Percentiles rank a stretch among this genome's conserved stretches.
phyloP scores from a whole-genome alignment of 306 rosid species.

The Myrica gale region DNA sequence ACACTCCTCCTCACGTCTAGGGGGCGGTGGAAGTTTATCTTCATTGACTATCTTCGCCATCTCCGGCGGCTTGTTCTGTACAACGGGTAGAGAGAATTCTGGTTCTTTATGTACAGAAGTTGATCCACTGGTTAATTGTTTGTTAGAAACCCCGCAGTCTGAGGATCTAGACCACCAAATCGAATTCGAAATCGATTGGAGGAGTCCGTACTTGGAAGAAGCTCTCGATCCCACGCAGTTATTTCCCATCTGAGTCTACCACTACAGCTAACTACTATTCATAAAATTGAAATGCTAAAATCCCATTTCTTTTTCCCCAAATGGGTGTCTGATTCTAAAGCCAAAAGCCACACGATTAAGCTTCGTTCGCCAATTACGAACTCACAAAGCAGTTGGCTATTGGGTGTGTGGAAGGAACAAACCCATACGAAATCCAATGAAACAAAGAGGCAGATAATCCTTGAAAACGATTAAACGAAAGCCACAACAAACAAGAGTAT shows the following conservation, averaged over 20 bases:
- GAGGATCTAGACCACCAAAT: constrained; percentile 46
- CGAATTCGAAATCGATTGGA: constrained; percentile 31
- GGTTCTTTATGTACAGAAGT: constrained; percentile 6
- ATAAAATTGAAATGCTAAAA: not conserved
- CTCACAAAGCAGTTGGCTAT: not conserved
- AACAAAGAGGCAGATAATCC: not conserved
- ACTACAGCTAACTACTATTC: not conserved
- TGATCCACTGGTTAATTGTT: constrained; percentile 5
- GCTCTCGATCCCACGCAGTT: constrained; percentile 56
- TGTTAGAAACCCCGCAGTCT: constrained; percentile 21
- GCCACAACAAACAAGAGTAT: not conserved
- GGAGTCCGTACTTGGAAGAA: constrained; percentile 27
- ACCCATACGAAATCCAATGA: constrained; percentile 4
- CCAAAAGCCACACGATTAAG: not conserved
- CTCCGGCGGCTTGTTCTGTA: constrained; percentile 55
- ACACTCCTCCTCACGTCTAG: not conserved
- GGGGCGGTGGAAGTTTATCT: constrained; percentile 27
- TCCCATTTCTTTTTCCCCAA: constrained; percentile 13
- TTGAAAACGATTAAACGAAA: not conserved
- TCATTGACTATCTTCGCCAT: constrained; percentile 44
- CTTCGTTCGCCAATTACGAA: not conserved
- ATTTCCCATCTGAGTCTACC: constrained; percentile 72
- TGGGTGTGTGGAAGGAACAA: not conserved
- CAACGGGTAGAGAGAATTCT: constrained; percentile 9
- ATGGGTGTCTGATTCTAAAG: not conserved